Base-by-base conservation (phyloP, 2,329 filamentous ascomycete genomes). In the Pestalotiopsis sp. region DNA sequence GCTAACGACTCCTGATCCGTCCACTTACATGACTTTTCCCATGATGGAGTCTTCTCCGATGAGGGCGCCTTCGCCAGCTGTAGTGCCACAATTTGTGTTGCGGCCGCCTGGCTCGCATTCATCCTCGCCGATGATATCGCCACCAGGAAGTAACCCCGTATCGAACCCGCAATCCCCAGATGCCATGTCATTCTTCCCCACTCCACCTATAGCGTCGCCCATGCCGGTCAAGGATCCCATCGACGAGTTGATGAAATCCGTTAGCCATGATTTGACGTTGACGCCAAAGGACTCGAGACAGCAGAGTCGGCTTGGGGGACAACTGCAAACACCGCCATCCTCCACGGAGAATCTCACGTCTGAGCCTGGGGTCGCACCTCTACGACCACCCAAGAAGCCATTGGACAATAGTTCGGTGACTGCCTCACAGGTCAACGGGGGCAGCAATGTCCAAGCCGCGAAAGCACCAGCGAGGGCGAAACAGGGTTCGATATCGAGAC, bases 131-230 rank as follows among this genome's bases (percentile, higher is more conserved):
- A 20, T 27, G 20, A 45, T 40, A n/a, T 45, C 61, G 45, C 23
- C 38, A 14, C 20, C 38, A n/a, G 23, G 38, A 23, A 40, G 25
- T 9, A 60, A 20, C 27, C 38, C 20, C 13, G 61, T 69, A 13
- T 69, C 68, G 6, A 68, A 62, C 20, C 68, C 65, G 20, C 65
- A 61, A 27, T 69, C 68, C 14, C 66, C 65, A 12, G 13, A 68
- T 62, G 66, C 59, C 17, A 23, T 69, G 3, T 69, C 68, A 5
- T 69, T 69, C 56, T 69, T 69, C 57, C 68, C 68, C 4, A 20
- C 66, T 23, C 49, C 68, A 14, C 68, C 68, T 11, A 27, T 65
- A n/a, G 41, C 58, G 7, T 64, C 68, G 27, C 65, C 68, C 13
- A 17, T 60, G 23, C 25, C 23, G 4, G 36, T 25, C 3, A 41